Evolutionary conservation across 805 yeast species (phyloP).

Genomic region (Zygoascus biomembranicola): DNA sequence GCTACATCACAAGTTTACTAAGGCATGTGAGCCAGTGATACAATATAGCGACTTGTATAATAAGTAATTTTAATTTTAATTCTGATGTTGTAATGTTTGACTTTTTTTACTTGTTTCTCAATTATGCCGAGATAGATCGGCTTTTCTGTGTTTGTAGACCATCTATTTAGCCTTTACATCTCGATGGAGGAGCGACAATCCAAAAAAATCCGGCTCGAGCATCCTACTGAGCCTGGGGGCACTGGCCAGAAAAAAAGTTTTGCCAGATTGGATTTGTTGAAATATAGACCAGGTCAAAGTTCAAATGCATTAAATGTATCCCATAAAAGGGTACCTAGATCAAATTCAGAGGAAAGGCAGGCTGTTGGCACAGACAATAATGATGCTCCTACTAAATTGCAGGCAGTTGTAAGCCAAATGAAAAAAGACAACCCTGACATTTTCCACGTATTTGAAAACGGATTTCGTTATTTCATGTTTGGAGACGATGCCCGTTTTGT

Average conservation of each 20-base stretch:
- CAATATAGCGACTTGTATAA: no score
- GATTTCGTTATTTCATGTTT: slow-evolving; percentile 82
- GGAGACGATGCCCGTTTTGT: slow-evolving; percentile 77
- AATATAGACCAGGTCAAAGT: not conserved
- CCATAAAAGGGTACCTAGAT: no score
- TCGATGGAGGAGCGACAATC: not conserved
- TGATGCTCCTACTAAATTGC: not conserved
- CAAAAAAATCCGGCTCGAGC: not conserved
- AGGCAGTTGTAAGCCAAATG: slow-evolving; percentile 32
- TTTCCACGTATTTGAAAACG: slow-evolving; percentile 75
- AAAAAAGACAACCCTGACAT: slow-evolving; percentile 57
- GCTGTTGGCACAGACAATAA: no score
- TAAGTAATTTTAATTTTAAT: no score
- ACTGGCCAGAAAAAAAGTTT: not conserved
- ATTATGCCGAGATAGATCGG: no score
- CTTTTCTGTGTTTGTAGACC: no score
- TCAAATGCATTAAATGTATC: no score
- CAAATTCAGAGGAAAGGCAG: no score
- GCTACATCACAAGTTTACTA: not conserved
- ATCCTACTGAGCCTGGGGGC: not conserved
- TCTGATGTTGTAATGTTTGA: no score
- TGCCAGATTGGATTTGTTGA: not conserved
- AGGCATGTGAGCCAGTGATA: no score
- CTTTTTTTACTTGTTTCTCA: no score
- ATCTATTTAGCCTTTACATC: not conserved